These are phyloP conservation scores for Naganishia vaughanmartiniae DNA, from an alignment of 768 basidiomycete species.

Conservation along the genomic window DNA sequence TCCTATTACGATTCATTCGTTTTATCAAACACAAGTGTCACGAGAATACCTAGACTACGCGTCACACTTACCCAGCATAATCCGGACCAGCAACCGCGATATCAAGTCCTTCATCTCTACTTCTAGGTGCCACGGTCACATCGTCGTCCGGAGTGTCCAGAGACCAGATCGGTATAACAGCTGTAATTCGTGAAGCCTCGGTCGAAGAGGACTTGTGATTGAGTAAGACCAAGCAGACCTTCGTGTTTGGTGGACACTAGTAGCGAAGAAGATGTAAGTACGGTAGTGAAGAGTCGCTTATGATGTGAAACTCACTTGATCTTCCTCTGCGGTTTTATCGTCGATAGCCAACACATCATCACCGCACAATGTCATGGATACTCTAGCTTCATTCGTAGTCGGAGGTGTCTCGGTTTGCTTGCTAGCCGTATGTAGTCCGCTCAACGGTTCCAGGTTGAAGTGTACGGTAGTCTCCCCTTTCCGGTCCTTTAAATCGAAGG, in stretches of 20 bases:
- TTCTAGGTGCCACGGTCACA: constrained; percentile 36
- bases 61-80: constrained; percentile 47
- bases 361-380: constrained; percentile 45
- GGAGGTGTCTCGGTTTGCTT: constrained; percentile 47
- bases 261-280: neutral
- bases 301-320: constrained; percentile 43
- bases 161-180: constrained; percentile 50
- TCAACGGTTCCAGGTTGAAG: constrained; percentile 43
- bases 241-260: constrained; percentile 48
- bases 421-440: constrained; percentile 32
- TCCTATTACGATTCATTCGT: constrained; percentile 7
- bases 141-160: constrained; percentile 36
- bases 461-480: constrained; percentile 24
- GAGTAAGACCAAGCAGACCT: constrained; percentile 46
- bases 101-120: constrained; percentile 42
- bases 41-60: neutral
- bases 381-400: constrained; percentile 43
- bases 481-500: neutral
- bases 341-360: constrained; percentile 40
- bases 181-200: constrained; percentile 43
- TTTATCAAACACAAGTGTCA: neutral
- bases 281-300: neutral
- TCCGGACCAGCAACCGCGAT: constrained; percentile 46
- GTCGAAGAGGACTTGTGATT: constrained; percentile 45
- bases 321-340: constrained; percentile 45